Evolutionary conservation across 345 rosid genomes (phyloP), one percentile per base, ranked within the genome.

Genomic region (Camelina sativa): DNA sequence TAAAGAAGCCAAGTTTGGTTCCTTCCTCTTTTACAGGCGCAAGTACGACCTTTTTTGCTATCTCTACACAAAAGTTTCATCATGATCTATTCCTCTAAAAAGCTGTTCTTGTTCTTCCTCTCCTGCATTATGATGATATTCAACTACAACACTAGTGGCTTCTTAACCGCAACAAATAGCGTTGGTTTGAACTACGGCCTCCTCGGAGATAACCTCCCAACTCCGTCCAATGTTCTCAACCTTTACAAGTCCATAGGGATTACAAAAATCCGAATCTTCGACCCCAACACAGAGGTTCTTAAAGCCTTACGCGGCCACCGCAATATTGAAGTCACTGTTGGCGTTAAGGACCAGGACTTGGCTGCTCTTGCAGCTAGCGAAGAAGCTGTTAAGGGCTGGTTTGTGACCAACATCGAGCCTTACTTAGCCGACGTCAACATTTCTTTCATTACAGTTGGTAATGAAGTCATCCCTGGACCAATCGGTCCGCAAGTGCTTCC

Each of bases 91-190:
- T 46, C 19, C 19, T 46, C 50, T 46, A n/a, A 15, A 17, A 46
- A 46, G 19, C 50, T 46, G 9, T 46, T 46, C 50, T 46, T 46
- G 3, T 46, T 46, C 50, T 44, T 44, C 50, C 50, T 44, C 17
- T 44, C 50, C 8, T 44, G 17, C 19, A 44, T 44, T 44, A 15
- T 15, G 17, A 16, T 44, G 8, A 44, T 44, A 5, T 15, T 6
- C 50, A 44, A 44, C 50, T 15, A 44, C 50, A 44, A 44, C 50
- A 44, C 50, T 44, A 44, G 50, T 44, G 50, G 50, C 17, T 44
- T 15, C 3, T 8, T 44, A 44, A 6, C 50, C 17, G 2, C 17
- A 44, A 8, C 50, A 15, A 44, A 43, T 43, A 43, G 17, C 19
- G n/a, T 44, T 44, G 50, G 50, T 17, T 44, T 44, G 50, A 44